A percentile compares a stretch with the other conserved stretches of the same genome.
phyloP scores from a whole-genome alignment of 208 protist species.

The Leishmania lainsoni region DNA sequence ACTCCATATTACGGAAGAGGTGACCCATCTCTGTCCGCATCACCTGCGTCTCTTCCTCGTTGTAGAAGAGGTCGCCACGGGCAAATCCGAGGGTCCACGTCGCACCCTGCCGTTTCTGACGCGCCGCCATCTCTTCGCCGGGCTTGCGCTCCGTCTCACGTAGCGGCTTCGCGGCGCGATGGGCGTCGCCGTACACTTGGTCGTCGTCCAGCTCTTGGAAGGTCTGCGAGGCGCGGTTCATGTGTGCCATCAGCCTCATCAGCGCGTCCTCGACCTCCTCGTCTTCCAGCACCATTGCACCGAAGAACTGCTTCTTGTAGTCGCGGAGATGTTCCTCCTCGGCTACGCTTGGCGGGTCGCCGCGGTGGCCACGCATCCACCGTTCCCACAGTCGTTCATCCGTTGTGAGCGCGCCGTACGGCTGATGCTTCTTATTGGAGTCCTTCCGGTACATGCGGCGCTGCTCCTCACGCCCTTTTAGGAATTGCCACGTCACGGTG shows the following conservation, averaged over 20 bases:
- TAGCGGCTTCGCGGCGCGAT: slow-evolving; percentile 70
- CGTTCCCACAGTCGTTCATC: slow-evolving; percentile 88
- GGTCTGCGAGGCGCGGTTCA: slow-evolving; percentile 76
- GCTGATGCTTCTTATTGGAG: slow-evolving; percentile 82
- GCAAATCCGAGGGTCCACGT: slow-evolving; percentile 90
- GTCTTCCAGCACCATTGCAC: slow-evolving; percentile 84
- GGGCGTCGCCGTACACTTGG: slow-evolving; percentile 81
- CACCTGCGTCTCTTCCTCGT: slow-evolving; percentile 89
- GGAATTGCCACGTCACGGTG: slow-evolving; percentile 85
- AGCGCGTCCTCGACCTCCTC: slow-evolving; percentile 90
- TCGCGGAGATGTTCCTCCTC: slow-evolving; percentile 84
- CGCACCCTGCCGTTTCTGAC: slow-evolving; percentile 59
- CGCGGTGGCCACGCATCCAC: slow-evolving; percentile 88
- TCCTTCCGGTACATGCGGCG: slow-evolving; percentile 88
- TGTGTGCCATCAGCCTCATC: slow-evolving; percentile 89
- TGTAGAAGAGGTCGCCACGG: slow-evolving; percentile 90
- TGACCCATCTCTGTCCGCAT: slow-evolving; percentile 88
- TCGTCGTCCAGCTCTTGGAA: slow-evolving; percentile 90
- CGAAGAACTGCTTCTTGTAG: slow-evolving; percentile 89
- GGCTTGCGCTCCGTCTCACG: slow-evolving; percentile 72
- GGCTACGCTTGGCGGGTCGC: slow-evolving; percentile 77
- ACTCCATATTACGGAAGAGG: slow-evolving; percentile 90
- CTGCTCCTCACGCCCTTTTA: slow-evolving; percentile 85
- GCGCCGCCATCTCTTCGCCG: slow-evolving; percentile 60
- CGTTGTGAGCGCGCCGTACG: slow-evolving; percentile 85